Conservation (phyloP, 129 eudicot species). For the Sambucus nigra region DNA sequence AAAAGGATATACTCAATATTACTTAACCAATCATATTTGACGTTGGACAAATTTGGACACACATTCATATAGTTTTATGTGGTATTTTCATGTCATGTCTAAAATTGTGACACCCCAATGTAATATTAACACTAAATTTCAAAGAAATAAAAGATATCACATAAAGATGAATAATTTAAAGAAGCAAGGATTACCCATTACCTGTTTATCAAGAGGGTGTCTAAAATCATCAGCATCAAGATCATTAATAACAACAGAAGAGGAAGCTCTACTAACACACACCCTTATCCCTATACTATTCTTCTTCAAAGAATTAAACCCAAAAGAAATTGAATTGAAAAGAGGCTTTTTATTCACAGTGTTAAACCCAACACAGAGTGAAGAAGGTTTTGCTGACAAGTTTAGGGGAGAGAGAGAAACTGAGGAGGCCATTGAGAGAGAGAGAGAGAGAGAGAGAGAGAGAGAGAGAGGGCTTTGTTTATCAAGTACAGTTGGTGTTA, state of each 20-base stretch:
- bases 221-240: constrained; percentile 96
- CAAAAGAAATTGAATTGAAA: constrained; percentile 12
- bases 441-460: constrained; percentile 5
- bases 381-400: constrained; percentile 12
- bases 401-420: constrained; percentile 40
- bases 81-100: no score
- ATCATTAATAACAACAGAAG: constrained; percentile 40
- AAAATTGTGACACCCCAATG: no score
- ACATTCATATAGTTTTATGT: no score
- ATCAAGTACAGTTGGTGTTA: no score
- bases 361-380: constrained; percentile 19
- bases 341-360: constrained; percentile 18
- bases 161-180: background rate
- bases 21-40: no score
- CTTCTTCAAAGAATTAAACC: constrained; percentile 23
- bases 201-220: constrained; percentile 96
- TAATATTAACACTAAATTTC: no score
- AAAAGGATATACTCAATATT: no score
- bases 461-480: background rate
- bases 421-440: constrained; percentile 36
- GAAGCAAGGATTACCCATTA: constrained; percentile 4
- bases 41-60: no score
- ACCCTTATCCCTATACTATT: constrained; percentile 10
- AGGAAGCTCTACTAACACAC: constrained; percentile 50
- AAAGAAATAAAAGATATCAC: background rate